phyloP scores from a whole-genome alignment of 2,329 filamentous ascomycete species.

The Fusarium nygamai region DNA sequence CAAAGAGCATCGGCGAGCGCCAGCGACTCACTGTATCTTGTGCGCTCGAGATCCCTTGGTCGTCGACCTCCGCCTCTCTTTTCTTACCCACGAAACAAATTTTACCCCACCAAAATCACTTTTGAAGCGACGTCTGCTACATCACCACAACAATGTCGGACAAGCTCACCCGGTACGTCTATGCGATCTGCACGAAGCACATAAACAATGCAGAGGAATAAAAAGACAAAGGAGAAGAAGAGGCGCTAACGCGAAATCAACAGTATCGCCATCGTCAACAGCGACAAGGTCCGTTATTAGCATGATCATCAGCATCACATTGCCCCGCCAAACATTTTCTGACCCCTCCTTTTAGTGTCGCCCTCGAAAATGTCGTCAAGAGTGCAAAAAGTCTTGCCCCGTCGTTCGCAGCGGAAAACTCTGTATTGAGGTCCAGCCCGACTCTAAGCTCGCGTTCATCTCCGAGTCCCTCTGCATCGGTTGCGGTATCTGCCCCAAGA shows the following conservation, averaged over 20 bases:
- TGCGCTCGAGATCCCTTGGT: slow-evolving; percentile 29
- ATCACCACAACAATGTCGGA: slow-evolving; percentile 76
- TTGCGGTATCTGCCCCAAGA: slow-evolving; percentile 99
- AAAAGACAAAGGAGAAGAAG: neutral
- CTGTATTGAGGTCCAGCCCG: slow-evolving; percentile 90
- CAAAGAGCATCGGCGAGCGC: slow-evolving; percentile 38
- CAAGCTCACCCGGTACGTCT: slow-evolving; percentile 90
- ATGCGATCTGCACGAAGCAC: neutral
- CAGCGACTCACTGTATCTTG: slow-evolving; percentile 32
- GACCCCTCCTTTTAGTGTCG: slow-evolving; percentile 49
- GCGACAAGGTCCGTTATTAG: slow-evolving; percentile 79
- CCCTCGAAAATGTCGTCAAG: slow-evolving; percentile 87
- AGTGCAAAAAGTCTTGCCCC: slow-evolving; percentile 98
- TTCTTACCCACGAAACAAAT: slow-evolving; percentile 24
- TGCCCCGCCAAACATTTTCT: slow-evolving; percentile 42
- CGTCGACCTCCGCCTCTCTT: slow-evolving; percentile 9
- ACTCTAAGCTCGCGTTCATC: slow-evolving; percentile 97
- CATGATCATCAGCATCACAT: slow-evolving; percentile 25
- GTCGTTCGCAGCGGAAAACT: slow-evolving; percentile 97
- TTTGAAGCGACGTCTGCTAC: slow-evolving; percentile 31
- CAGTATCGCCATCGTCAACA: slow-evolving; percentile 98
- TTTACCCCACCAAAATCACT: slow-evolving; percentile 30
- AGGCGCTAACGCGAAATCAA: slow-evolving; percentile 40
- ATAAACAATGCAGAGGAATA: neutral
- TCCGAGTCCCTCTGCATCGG: slow-evolving; percentile 96